Base-by-base conservation (phyloP, 441 rosid genomes). In the Breynia disticha region DNA sequence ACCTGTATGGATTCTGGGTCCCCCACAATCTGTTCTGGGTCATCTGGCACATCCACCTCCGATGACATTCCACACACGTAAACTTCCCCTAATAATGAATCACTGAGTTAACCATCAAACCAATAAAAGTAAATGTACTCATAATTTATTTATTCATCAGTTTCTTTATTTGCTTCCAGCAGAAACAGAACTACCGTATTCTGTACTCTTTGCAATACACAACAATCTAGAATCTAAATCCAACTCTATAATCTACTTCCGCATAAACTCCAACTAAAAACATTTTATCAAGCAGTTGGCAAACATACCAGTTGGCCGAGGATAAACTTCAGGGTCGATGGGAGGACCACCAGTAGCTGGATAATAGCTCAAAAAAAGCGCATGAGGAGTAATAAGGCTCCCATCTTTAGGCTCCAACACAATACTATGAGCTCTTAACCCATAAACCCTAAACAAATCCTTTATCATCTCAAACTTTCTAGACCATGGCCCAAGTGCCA, bases 401-500 rank as follows among this genome's bases (percentile, higher is more conserved):
- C 77, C 67, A 46, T 73, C 77, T 50, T 74, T 78, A 0, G 94
- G 97, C 77, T 90, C 83, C 73, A 90, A 50, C 1, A 90, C 72
- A 0, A 90, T 74, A 55, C 91, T 84, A 48, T 86, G 94, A 50
- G 86, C 94, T 64, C 75, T 86, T 1, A 76, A 64, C 62, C 90
- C 95, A 54, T 56, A 76, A n/a, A 86, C 83, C 56, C 81, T 70
- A 51, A 86, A 84, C 44, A 82, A 46, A 19, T 82, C 75, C 2
- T 78, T 62, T 57, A 86, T 18, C 50, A 82, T 61, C 68, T 76
- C 84, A 0, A 86, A 76, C 62, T 75, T 86, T 32, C 83, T 77
- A 0, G 85, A 77, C 95, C 95, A 90, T 0, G 90, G 95, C 41
- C 97, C 89, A 38, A 84, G 76, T 10, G 87, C 76, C 50, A 86